Evolutionary conservation across 1,284 basidiomycete species (phyloP), one percentile per base, ranked within the genome.

Genomic region (Coniophora puteana): DNA sequence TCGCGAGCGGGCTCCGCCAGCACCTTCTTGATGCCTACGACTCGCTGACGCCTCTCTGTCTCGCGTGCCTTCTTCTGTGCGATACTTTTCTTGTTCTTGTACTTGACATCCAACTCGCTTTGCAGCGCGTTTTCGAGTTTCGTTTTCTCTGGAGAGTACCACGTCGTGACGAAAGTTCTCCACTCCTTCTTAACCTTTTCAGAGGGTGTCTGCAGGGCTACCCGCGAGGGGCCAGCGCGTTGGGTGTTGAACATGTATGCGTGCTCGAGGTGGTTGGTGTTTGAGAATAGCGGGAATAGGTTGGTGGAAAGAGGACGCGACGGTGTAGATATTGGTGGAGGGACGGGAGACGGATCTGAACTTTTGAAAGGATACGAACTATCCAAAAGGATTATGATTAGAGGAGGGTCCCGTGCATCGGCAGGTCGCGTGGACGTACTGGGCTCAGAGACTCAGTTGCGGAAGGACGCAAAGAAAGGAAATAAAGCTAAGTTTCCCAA

Each of bases 351-450:
- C 29, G 29, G 7, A 14, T 7, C 48, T 31, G 40, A 44, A 36
- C n/a, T 17, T 26, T 22, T 40, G 20, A 17, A 37, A n/a, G 36
- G 31, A 12, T 45, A 41, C 32, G 29, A 12, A 24, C n/a, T 30
- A 32, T 26, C 29, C 36, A 23, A 29, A 22, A 43, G 26, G 48
- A n/a, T n/a, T n/a, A n/a, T n/a, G 40, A 45, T 23, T 41, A 59
- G 50, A 44, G 24, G 22, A 31, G 32, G 20, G 23, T 52, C 53
- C 57, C 55, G 50, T 54, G 44, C 42, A 47, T 27, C 59, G 54
- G n/a, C n/a, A n/a, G 47, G 41, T 55, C 54, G 54, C 55, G 53
- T 57, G 47, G 33, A 42, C 27, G n/a, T n/a, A n/a, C n/a, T n/a
- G n/a, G n/a, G n/a, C n/a, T n/a, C n/a, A n/a, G n/a, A n/a, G n/a